A percentile compares a stretch with the other conserved stretches of the same genome.
These are phyloP conservation scores for Corymbia calophylla DNA, from an alignment of 441 rosid genomes.

Conservation along the genomic window DNA sequence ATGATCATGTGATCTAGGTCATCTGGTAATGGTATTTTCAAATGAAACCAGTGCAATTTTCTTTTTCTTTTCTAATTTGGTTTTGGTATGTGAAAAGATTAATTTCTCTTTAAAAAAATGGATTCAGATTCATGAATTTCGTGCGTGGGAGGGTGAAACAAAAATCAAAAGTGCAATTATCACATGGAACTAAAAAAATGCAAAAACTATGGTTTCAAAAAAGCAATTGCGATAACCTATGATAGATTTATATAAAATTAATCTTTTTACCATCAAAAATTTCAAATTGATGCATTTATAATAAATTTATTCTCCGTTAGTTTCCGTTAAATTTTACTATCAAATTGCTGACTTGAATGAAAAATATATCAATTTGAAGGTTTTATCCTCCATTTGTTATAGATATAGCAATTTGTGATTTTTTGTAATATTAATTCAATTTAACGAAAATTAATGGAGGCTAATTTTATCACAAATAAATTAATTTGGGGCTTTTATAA, in stretches of 20 bases:
- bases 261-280: no score
- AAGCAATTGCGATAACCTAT: no score
- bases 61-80: not conserved
- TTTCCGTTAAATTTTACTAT: no score
- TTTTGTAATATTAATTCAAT: no score
- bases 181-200: not conserved
- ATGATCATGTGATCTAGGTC: not conserved
- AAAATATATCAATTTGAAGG: rapidly evolving
- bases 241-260: no score
- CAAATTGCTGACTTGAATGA: not conserved
- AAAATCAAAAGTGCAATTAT: not conserved
- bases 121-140: not conserved
- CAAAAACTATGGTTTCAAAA: not conserved
- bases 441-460: not conserved
- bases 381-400: not conserved
- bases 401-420: no score
- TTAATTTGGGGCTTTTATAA: no score
- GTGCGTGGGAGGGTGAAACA: not conserved
- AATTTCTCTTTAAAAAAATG: not conserved
- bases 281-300: no score
- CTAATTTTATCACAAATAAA: no score
- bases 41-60: rapidly evolving
- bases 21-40: not conserved
- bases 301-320: no score
- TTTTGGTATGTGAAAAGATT: not conserved